These are phyloP conservation scores for Punica granatum DNA, from an alignment of 345 rosid genomes.

Conservation along the genomic window DNA sequence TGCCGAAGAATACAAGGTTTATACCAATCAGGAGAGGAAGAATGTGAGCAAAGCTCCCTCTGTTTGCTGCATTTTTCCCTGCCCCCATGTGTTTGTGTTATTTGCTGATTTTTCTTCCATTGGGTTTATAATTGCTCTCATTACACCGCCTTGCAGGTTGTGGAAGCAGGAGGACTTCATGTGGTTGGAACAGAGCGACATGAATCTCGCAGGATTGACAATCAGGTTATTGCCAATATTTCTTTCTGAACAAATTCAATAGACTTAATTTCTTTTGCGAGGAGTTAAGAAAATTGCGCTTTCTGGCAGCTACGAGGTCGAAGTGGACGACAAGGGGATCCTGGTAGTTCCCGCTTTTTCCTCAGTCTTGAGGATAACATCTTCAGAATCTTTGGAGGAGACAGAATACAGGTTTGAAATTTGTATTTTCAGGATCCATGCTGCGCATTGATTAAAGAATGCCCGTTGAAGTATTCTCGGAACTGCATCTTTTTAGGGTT, in stretches of 20 bases:
- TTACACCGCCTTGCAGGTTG: constrained; percentile 45
- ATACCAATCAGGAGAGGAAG: constrained; percentile 81
- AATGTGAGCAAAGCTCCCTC: constrained; percentile 34
- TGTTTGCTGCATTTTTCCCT: constrained; percentile 7
- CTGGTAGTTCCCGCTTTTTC: constrained; percentile 97
- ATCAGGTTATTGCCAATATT: constrained; percentile 50
- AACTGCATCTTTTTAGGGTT: constrained; percentile 46
- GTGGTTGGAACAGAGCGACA: constrained; percentile 95
- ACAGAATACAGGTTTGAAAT: constrained; percentile 73
- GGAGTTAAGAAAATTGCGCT: background rate
- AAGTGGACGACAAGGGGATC: constrained; percentile 97
- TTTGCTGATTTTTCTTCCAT: constrained; percentile 7
- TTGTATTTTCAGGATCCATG: background rate
- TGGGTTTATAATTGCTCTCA: background rate
- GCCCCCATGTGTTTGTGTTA: constrained; percentile 9
- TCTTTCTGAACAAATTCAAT: background rate
- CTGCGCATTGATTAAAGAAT: background rate
- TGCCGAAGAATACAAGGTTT: constrained; percentile 65
- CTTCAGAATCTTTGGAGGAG: constrained; percentile 89
- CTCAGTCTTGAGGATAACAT: constrained; percentile 97
- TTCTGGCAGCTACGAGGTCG: constrained; percentile 71
- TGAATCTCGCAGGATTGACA: constrained; percentile 88
- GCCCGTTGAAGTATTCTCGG: constrained; percentile 9
- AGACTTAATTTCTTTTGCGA: background rate
- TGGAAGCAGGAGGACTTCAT: constrained; percentile 90